A percentile compares a stretch with the other conserved stretches of the same genome.
Conservation (phyloP, 2,329 filamentous ascomycete genomes). For the Botrytis pseudocinerea region DNA sequence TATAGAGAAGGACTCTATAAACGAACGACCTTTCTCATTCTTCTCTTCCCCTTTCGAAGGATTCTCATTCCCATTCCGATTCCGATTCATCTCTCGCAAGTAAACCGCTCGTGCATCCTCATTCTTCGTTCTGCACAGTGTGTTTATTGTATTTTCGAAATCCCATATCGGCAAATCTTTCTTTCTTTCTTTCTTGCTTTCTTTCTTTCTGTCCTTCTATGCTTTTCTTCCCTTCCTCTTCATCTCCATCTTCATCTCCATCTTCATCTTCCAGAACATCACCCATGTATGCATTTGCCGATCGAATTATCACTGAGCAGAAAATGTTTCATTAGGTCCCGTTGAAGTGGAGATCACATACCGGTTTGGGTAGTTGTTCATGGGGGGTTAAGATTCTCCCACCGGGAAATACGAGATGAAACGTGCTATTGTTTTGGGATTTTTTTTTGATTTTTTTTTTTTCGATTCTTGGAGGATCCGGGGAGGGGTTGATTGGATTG, state of each 20-base stretch:
- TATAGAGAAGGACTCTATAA: too few relatives aligned
- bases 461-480: too few relatives aligned
- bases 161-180: not conserved
- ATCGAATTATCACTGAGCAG: not conserved
- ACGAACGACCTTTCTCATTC: too few relatives aligned
- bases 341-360: not conserved
- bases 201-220: not conserved
- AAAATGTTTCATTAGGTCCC: not conserved
- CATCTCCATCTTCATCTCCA: too few relatives aligned
- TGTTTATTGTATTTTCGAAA: too few relatives aligned
- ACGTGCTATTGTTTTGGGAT: not conserved
- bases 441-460: too few relatives aligned
- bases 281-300: not conserved
- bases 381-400: not conserved
- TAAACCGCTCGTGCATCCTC: not conserved
- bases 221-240: not conserved
- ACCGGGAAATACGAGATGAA: slow-evolving; percentile 16
- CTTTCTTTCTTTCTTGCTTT: not conserved
- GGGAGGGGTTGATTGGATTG: too few relatives aligned
- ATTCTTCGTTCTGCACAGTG: not conserved
- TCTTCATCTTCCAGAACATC: not conserved
- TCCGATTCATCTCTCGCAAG: too few relatives aligned
- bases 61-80: too few relatives aligned
- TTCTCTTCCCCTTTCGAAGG: accelerated
- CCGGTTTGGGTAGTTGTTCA: not conserved